phyloP scores from a whole-genome alignment of 2,329 filamentous ascomycete species.

The Xylaria sp. region DNA sequence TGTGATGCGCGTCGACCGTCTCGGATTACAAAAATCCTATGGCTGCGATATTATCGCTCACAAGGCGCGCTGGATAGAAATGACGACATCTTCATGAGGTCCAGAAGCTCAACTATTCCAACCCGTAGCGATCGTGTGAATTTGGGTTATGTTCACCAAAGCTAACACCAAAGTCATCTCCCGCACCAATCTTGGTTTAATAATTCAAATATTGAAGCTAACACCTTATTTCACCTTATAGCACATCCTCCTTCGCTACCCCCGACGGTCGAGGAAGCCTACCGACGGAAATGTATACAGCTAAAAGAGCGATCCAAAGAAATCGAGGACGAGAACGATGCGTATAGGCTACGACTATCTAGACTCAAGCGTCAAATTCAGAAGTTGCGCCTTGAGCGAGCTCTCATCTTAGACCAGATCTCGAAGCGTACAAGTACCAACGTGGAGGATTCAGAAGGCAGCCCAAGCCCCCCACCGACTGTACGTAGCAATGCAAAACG shows the following conservation, averaged over 20 bases:
- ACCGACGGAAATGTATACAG: constrained; percentile 95
- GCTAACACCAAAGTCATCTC: background rate
- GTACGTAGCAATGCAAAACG: constrained; percentile 58
- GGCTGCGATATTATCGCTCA: background rate
- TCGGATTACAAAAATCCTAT: background rate
- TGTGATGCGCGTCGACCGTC: background rate
- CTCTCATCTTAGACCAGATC: constrained; percentile 78
- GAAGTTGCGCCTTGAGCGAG: constrained; percentile 89
- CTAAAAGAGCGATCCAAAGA: constrained; percentile 91
- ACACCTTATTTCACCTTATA: constrained; percentile 48
- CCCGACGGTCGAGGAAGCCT: constrained; percentile 93
- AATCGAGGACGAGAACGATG: constrained; percentile 91
- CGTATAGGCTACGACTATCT: constrained; percentile 79
- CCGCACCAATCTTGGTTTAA: background rate
- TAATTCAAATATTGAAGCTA: constrained; percentile 48
- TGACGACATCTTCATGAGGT: background rate
- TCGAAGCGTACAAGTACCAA: constrained; percentile 78
- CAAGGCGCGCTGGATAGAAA: background rate
- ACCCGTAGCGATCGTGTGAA: background rate
- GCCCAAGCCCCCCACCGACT: constrained; percentile 81
- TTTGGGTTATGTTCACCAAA: background rate
- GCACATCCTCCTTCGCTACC: constrained; percentile 72
- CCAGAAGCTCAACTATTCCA: background rate
- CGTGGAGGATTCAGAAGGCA: constrained; percentile 81
- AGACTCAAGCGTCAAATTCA: constrained; percentile 87